Base-by-base conservation (phyloP, 768 basidiomycete species). In the Terana coerulea region DNA sequence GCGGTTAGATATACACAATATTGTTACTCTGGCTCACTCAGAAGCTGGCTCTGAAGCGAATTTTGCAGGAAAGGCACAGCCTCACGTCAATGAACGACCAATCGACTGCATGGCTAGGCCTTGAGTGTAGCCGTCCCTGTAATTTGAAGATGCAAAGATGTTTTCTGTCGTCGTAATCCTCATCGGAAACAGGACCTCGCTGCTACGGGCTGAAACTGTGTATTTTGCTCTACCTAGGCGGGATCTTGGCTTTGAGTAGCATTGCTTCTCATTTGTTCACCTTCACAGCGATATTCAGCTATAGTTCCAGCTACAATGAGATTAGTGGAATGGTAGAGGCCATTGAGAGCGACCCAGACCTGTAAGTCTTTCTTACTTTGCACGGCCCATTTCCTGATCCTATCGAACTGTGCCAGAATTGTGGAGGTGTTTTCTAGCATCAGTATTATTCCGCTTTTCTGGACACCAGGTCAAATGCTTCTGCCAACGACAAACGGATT, bases 21-120 rank as follows among this genome's bases (percentile, higher is more conserved):
- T 26, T 49, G 10, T 29, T 52, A 12, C 31, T 56, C 5, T 43
- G 21, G 26, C 2, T 51, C 12, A 56, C 54, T 14, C 54, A 56
- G 24, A 33, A 44, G 8, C 50, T 56, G 11, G 47, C 47, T 14
- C 47, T 49, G 10, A 33, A 36, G 35, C 5, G 47, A 7, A 39
- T 9, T 26, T 8, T 49, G 8, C 34, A 29, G 5, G 26, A 17
- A 17, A 9, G 11, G 14, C 47, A 39, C 7, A 22, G n/a, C 21
- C 47, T 56, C n/a, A 47, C 54, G 3, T 35, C 54, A 1, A 30
- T 56, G 34, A 44, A 56, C 40, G 54, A 56, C 26, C 40, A 56
- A 35, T 33, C 54, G 10, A 39, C 26, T 7, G 43, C 54, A 2
- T 56, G 54, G 54, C 50, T 56, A 2, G 54, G 54, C n/a, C 36